Conservation (phyloP, 495 filamentous ascomycete genomes). For the Aspergillus heteromorphus region DNA sequence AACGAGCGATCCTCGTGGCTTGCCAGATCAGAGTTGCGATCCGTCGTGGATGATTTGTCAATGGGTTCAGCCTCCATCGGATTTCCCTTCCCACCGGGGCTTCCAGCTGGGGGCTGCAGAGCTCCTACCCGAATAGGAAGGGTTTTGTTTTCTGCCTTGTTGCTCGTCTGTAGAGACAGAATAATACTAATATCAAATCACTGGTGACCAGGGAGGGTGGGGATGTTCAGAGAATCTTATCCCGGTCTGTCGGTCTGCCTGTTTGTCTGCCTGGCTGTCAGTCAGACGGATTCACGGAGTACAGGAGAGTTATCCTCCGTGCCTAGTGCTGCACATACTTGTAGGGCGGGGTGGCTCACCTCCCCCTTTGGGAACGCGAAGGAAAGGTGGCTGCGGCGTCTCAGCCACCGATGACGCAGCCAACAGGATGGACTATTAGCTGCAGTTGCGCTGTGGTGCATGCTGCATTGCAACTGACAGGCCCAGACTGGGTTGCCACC, state of each 20-base stretch:
- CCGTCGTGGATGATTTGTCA: constrained; percentile 11
- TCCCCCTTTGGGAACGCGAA: neutral
- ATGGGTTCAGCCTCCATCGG: neutral
- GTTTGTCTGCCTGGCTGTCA: no score
- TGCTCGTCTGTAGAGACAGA: neutral
- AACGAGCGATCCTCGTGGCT: constrained; percentile 12
- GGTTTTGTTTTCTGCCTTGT: neutral
- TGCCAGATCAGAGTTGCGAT: constrained; percentile 3
- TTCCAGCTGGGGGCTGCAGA: neutral
- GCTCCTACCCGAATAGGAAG: neutral
- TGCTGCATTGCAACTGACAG: neutral
- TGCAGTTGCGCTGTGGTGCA: no score
- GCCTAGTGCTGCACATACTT: no score
- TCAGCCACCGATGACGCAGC: constrained; percentile 2
- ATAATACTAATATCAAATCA: no score
- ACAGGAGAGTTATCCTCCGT: no score
- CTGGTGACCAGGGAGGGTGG: no score
- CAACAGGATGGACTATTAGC: neutral
- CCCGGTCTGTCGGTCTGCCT: no score
- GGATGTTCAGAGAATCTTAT: no score
- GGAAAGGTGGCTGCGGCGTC: neutral
- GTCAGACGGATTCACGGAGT: no score
- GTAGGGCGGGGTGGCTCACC: neutral
- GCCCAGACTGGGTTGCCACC: neutral
- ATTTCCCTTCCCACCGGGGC: constrained; percentile 6